phyloP scores from a whole-genome alignment of 805 yeast genomes.

The Starmerella bombi region DNA sequence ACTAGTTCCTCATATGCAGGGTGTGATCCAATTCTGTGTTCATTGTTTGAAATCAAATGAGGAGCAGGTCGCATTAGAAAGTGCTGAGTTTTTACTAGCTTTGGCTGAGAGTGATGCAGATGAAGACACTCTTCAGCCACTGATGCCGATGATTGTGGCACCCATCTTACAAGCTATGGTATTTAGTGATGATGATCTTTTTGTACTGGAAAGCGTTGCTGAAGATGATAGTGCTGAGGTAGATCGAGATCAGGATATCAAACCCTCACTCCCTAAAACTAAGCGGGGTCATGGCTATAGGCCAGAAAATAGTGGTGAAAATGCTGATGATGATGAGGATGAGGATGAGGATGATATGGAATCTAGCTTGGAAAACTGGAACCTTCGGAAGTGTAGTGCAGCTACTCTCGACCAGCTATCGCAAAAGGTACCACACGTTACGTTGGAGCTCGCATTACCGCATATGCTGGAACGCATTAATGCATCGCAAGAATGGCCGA shows the following conservation, averaged over 20 bases:
- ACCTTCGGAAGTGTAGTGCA: constrained; percentile 83
- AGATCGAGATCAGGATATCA: constrained; percentile 78
- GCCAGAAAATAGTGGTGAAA: constrained; percentile 23
- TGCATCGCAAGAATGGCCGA: constrained; percentile 60
- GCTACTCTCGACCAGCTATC: constrained; percentile 81
- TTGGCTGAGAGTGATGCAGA: constrained; percentile 54
- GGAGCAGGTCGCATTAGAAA: constrained; percentile 75
- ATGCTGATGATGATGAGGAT: constrained; percentile 44
- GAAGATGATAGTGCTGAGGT: constrained; percentile 65
- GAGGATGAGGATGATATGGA: constrained; percentile 64
- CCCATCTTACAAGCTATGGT: constrained; percentile 70
- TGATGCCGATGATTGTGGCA: constrained; percentile 57
- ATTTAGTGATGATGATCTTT: constrained; percentile 68
- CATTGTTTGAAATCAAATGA: constrained; percentile 58
- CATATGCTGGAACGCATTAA: constrained; percentile 56
- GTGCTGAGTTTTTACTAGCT: constrained; percentile 78
- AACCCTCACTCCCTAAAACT: constrained; percentile 62
- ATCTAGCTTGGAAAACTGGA: constrained; percentile 68
- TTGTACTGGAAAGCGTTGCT: constrained; percentile 50
- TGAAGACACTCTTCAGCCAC: constrained; percentile 40
- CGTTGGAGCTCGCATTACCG: constrained; percentile 58
- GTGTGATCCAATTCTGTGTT: constrained; percentile 72
- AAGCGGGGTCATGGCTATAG: constrained; percentile 35
- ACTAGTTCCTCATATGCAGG: constrained; percentile 63
- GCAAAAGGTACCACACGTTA: constrained; percentile 49